Evolutionary conservation across 345 rosid genomes (phyloP).

Genomic region (Schrenkiella parvula): DNA sequence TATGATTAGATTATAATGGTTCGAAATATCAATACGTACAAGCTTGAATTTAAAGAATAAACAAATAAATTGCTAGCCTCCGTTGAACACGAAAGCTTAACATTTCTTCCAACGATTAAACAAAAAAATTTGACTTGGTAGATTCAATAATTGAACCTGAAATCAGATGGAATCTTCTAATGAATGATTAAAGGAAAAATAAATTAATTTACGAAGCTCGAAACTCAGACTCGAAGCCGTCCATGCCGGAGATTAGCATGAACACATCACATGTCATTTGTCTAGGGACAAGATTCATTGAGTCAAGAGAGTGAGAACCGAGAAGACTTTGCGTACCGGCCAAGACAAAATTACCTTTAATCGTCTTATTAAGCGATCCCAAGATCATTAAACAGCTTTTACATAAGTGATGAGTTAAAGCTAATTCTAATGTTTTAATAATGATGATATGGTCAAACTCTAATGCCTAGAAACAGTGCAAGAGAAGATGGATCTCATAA

Average conservation of each 20-base stretch:
- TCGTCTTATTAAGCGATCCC: neutral
- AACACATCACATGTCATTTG: constrained; percentile 35
- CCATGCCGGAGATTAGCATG: constrained; percentile 5
- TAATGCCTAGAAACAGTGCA: neutral
- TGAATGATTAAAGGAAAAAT: constrained; percentile 6
- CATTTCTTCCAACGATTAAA: neutral
- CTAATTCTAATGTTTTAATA: neutral
- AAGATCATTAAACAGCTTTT: neutral
- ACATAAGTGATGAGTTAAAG: neutral
- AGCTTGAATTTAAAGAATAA: too few relatives aligned
- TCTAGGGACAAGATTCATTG: constrained; percentile 26
- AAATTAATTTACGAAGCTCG: neutral
- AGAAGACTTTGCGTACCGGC: constrained; percentile 24
- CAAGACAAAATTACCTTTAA: constrained; percentile 5
- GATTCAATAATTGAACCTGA: neutral
- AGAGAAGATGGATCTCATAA: constrained; percentile 4
- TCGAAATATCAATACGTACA: neutral
- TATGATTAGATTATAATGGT: neutral
- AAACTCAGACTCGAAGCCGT: constrained; percentile 3
- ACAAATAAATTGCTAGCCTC: too few relatives aligned
- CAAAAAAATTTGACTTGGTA: neutral
- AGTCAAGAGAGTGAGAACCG: constrained; percentile 20
- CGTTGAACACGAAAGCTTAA: neutral
- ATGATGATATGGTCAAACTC: neutral
- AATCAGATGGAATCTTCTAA: constrained; percentile 24